Conservation (phyloP, 1,284 basidiomycete genomes). For the Apiotrichum brassicae region DNA sequence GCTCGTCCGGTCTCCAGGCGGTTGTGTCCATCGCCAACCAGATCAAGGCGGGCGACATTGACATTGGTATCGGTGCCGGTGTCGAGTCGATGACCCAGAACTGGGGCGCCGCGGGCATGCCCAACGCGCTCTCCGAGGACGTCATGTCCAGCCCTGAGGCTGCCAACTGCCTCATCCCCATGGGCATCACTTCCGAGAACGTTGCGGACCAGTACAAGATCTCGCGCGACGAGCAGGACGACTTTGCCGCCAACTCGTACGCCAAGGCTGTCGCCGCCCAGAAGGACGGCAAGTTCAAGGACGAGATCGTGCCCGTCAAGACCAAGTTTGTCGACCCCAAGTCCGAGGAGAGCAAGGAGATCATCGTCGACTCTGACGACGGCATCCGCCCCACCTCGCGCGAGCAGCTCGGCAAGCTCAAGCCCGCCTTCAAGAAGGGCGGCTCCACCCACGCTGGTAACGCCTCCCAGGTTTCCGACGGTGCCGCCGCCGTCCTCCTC, state of each 20-base stretch:
- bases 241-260: constrained; percentile 71
- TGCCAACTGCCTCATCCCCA: constrained; percentile 87
- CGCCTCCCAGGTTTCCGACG: constrained; percentile 94
- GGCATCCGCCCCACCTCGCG: constrained; percentile 85
- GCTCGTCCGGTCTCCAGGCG: constrained; percentile 84
- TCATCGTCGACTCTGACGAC: constrained; percentile 81
- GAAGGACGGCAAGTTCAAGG: constrained; percentile 82
- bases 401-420: constrained; percentile 80
- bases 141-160: constrained; percentile 74
- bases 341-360: constrained; percentile 69
- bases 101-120: constrained; percentile 65
- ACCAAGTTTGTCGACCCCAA: constrained; percentile 68
- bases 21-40: constrained; percentile 85
- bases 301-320: constrained; percentile 82
- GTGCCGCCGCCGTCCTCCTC: constrained; percentile 89
- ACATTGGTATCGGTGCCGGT: constrained; percentile 91
- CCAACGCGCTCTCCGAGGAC: constrained; percentile 68
- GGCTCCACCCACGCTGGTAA: constrained; percentile 90
- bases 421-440: constrained; percentile 82
- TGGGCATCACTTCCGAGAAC: constrained; percentile 97
- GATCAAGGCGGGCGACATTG: constrained; percentile 75
- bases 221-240: constrained; percentile 76
- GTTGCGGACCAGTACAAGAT: constrained; percentile 78
- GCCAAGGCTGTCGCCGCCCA: constrained; percentile 80
- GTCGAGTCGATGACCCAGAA: constrained; percentile 93